A percentile compares a stretch with the other conserved stretches of the same genome.
phyloP scores from a whole-genome alignment of 176 grass and related monocot genomes.

The Triticum dicoccoides region DNA sequence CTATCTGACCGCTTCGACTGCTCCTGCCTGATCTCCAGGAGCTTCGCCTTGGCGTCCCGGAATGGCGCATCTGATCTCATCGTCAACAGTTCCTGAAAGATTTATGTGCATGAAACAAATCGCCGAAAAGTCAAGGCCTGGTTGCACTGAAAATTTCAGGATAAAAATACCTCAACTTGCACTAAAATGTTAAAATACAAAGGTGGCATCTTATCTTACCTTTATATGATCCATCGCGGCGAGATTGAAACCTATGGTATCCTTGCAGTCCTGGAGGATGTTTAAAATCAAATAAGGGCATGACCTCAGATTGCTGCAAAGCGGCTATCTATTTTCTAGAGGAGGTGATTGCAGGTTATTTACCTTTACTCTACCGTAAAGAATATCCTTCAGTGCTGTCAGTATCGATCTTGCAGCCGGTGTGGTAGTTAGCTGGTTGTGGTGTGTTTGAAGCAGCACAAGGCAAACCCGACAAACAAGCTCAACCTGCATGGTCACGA shows the following conservation, averaged over 20 bases:
- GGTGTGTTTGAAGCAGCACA: conserved; percentile 90
- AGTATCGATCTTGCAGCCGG: conserved; percentile 67
- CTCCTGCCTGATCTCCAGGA: conserved; percentile 73
- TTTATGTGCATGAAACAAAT: not conserved
- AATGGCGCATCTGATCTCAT: conserved; percentile 90
- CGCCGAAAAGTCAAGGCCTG: not conserved
- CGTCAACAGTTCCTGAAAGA: conserved; percentile 57
- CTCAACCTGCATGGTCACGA: conserved; percentile 66
- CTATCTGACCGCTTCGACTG: conserved; percentile 47
- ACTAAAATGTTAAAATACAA: not conserved
- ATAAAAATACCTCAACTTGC: no score
- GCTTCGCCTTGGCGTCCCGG: conserved; percentile 76
- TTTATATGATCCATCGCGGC: conserved; percentile 89
- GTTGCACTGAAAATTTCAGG: not conserved
- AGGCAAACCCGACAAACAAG: conserved; percentile 76
- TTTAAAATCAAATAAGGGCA: not conserved
- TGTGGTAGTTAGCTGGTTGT: conserved; percentile 78
- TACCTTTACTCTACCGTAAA: conserved; percentile 81
- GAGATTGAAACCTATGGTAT: conserved; percentile 89
- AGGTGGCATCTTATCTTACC: conserved; percentile 19
- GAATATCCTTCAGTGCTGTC: conserved; percentile 56
- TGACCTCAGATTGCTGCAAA: not conserved
- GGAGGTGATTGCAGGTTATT: not conserved
- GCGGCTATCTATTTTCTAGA: not conserved
- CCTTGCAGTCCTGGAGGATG: conserved; percentile 64